phyloP scores from a whole-genome alignment of 2,329 filamentous ascomycete species.

The Neofusicoccum sp. region DNA sequence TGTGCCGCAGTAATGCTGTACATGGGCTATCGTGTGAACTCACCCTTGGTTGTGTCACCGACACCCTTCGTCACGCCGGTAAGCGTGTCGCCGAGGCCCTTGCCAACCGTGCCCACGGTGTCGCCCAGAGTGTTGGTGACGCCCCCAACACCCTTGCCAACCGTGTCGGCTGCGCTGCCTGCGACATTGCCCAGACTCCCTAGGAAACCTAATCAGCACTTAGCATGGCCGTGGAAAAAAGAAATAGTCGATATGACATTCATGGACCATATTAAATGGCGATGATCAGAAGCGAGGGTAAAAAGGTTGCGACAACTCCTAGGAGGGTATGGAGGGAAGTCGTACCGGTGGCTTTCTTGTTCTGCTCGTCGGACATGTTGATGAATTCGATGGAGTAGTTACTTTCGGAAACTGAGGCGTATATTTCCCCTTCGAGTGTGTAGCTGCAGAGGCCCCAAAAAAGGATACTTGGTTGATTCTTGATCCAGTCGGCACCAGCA shows the following conservation, averaged over 20 bases:
- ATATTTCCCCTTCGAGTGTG: not conserved
- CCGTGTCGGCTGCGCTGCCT: constrained; percentile 1
- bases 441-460: not conserved
- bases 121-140: constrained; percentile 5
- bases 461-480: constrained; percentile 14
- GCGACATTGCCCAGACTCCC: constrained; percentile 7
- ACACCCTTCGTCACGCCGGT: constrained; percentile 33
- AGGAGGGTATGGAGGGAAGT: not conserved
- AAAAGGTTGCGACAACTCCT: not conserved
- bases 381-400: not conserved
- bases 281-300: too few relatives aligned
- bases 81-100: constrained; percentile 37
- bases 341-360: not conserved
- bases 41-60: constrained; percentile 36
- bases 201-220: constrained; percentile 8
- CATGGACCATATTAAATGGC: too few relatives aligned
- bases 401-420: too few relatives aligned
- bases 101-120: constrained; percentile 20
- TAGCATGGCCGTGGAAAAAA: not conserved
- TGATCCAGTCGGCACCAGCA: too few relatives aligned
- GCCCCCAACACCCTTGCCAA: constrained; percentile 3
- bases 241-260: too few relatives aligned
- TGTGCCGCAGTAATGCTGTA: too few relatives aligned
- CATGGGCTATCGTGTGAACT: not conserved
- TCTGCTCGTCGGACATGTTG: constrained; percentile 2